Percentiles rank a stretch among this genome's conserved stretches.
phyloP scores from a whole-genome alignment of 2,329 filamentous ascomycete genomes.

The Penicillium sp. region DNA sequence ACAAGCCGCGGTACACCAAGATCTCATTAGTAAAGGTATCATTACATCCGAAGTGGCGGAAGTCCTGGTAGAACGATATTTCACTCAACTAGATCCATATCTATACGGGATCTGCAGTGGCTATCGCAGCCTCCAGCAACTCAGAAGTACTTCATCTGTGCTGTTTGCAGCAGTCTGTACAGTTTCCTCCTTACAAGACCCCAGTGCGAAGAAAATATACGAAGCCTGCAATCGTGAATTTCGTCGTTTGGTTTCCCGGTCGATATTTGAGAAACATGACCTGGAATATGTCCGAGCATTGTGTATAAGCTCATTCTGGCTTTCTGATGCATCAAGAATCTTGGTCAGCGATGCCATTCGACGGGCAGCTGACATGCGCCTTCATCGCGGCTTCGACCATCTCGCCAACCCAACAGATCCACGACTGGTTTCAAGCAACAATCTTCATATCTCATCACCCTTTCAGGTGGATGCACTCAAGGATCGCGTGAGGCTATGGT shows the following conservation, averaged over 20 bases:
- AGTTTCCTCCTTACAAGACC: conserved; percentile 54
- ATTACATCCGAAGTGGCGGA: conserved; percentile 49
- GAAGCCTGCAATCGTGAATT: conserved; percentile 52
- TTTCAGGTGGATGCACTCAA: conserved; percentile 23
- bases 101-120: conserved; percentile 51
- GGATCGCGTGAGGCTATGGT: conserved; percentile 41
- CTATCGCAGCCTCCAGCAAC: conserved; percentile 43
- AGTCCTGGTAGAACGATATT: conserved; percentile 46
- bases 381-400: conserved; percentile 47
- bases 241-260: conserved; percentile 49
- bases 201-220: conserved; percentile 33
- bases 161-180: conserved; percentile 52
- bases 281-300: conserved; percentile 54
- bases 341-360: conserved; percentile 36
- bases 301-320: conserved; percentile 57
- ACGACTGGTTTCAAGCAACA: conserved; percentile 2
- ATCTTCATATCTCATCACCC: conserved; percentile 12
- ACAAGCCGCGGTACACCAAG: conserved; percentile 25
- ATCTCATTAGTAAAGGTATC: conserved; percentile 52
- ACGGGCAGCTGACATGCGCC: conserved; percentile 34
- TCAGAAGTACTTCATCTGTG: conserved; percentile 47
- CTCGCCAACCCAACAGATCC: conserved; percentile 35
- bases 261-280: conserved; percentile 53
- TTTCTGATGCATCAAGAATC: conserved; percentile 54
- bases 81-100: conserved; percentile 52